Evolutionary conservation across 257 asterid species (phyloP).

Genomic region (Mentha longifolia): DNA sequence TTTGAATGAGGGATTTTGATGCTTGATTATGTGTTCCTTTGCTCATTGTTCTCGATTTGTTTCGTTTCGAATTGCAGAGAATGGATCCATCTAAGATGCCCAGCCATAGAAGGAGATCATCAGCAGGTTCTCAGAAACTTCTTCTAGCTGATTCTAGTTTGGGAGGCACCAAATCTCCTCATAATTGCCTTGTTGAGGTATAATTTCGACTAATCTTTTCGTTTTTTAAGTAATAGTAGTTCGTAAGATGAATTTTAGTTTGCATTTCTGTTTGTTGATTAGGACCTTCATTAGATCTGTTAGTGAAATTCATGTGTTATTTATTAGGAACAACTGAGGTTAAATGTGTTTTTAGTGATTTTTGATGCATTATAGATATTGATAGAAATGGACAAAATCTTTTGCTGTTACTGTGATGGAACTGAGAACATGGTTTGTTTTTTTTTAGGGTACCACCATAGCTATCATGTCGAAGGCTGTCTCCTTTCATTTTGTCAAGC

Average conservation of each 20-base stretch:
- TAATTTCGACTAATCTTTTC: not conserved
- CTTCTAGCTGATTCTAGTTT: constrained; percentile 44
- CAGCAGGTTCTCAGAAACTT: constrained; percentile 73
- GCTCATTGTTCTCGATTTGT: constrained; percentile 25
- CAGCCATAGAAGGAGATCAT: constrained; percentile 67
- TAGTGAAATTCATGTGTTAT: not conserved
- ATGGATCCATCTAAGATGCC: constrained; percentile 59
- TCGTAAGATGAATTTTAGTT: not conserved
- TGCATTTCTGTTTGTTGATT: constrained; percentile 23
- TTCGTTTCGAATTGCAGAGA: constrained; percentile 48
- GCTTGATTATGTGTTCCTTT: constrained; percentile 22
- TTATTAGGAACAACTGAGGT: not conserved
- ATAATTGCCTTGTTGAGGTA: constrained; percentile 71
- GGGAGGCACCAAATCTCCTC: constrained; percentile 50
- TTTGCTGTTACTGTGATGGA: constrained; percentile 27
- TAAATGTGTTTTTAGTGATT: constrained; percentile 29
- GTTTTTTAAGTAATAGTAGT: not conserved
- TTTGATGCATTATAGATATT: constrained; percentile 26
- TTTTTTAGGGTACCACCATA: constrained; percentile 58
- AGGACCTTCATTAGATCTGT: constrained; percentile 3
- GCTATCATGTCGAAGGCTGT: constrained; percentile 55
- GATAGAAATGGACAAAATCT: constrained; percentile 44
- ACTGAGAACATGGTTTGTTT: constrained; percentile 50
- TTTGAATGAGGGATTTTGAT: constrained; percentile 18
- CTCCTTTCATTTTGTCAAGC: constrained; percentile 30